Percentiles rank a stretch among this genome's conserved stretches.
phyloP scores from a whole-genome alignment of 2,329 filamentous ascomycete genomes.

The Cercospora beticola region DNA sequence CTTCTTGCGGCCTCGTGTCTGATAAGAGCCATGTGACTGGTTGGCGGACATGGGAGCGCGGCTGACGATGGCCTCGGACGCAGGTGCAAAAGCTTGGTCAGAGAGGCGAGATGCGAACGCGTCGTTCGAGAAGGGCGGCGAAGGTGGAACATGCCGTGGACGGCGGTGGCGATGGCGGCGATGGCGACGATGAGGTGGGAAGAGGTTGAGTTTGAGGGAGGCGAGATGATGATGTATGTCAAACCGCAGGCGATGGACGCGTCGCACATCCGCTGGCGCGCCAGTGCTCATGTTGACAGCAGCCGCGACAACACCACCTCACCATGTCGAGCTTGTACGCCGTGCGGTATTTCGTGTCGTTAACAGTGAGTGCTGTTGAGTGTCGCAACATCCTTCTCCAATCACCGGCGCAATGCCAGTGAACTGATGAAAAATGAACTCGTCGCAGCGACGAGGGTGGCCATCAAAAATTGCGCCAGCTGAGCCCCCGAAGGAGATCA shows the following conservation, averaged over 20 bases:
- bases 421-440: slow-evolving; percentile 3
- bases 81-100: slow-evolving; percentile 6
- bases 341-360: too few species aligned
- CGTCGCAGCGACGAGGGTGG: background rate
- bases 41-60: background rate
- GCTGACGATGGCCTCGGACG: background rate
- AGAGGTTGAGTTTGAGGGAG: background rate
- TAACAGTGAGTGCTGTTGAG: background rate
- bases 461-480: slow-evolving; percentile 12
- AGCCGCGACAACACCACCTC: background rate
- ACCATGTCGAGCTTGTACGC: background rate
- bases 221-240: too few species aligned
- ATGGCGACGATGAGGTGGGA: background rate
- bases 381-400: slow-evolving; percentile 5
- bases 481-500: slow-evolving; percentile 16
- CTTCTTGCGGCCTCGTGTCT: slow-evolving; percentile 6
- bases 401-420: background rate
- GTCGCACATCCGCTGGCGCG: too few species aligned
- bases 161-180: too few species aligned
- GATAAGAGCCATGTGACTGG: slow-evolving; percentile 7
- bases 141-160: background rate
- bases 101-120: slow-evolving; percentile 11
- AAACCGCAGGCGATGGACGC: too few species aligned
- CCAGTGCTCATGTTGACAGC: too few species aligned
- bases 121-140: background rate